Evolutionary conservation across 2,329 filamentous ascomycete genomes (phyloP).

Genomic region (Phialophora chinensis): DNA sequence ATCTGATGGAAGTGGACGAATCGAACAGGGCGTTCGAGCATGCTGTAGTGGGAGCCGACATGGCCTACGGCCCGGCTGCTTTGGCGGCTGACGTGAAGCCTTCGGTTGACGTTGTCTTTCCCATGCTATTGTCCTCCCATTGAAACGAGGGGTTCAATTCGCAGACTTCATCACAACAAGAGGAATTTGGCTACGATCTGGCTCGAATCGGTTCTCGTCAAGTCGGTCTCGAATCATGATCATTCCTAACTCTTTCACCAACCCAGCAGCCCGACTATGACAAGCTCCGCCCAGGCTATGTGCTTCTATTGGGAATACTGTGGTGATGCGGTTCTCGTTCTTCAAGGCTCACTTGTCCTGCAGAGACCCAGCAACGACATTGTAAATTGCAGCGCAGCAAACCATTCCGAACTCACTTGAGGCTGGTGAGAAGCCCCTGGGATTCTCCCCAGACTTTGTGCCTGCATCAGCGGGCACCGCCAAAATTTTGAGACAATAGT

Average conservation of each 20-base stretch:
- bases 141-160: conserved; percentile 2
- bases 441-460: background rate
- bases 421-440: background rate
- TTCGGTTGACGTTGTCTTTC: conserved; percentile 26
- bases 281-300: too few species aligned
- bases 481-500: background rate
- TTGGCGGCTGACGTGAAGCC: conserved; percentile 47
- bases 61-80: conserved; percentile 67
- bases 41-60: conserved; percentile 68
- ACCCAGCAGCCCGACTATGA: too few species aligned
- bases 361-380: background rate
- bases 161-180: background rate
- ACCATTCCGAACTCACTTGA: background rate
- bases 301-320: background rate
- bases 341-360: background rate
- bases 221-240: background rate
- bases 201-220: background rate
- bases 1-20: conserved; percentile 73
- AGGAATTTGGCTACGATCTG: background rate
- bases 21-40: conserved; percentile 67
- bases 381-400: background rate
- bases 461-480: too few species aligned
- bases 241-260: background rate
- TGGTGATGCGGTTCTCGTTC: background rate
- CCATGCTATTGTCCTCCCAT: conserved; percentile 28